phyloP scores from a whole-genome alignment of 129 eudicot genomes.

The Logfia minima region DNA sequence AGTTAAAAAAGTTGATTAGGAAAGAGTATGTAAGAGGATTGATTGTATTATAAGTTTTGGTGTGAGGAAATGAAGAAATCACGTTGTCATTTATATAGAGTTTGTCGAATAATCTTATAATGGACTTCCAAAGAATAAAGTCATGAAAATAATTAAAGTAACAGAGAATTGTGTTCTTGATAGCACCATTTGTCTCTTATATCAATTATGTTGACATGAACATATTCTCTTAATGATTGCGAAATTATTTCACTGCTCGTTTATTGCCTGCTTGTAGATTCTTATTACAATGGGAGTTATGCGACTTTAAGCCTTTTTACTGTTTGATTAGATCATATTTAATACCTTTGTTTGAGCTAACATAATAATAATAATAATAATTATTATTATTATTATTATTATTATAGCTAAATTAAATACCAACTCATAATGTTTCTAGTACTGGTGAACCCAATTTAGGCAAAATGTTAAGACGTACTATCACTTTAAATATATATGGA shows the following conservation, averaged over 20 bases:
- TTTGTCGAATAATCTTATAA: slow-evolving; percentile 24
- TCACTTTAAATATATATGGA: too few species aligned
- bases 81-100: slow-evolving; percentile 23
- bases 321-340: not conserved
- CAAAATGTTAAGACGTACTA: too few species aligned
- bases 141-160: slow-evolving; percentile 2
- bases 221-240: not conserved
- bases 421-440: too few species aligned
- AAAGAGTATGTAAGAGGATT: not conserved
- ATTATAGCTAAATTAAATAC: too few species aligned
- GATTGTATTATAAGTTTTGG: slow-evolving; percentile 3
- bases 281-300: not conserved
- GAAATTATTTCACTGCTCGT: slow-evolving; percentile 5
- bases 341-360: not conserved
- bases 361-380: not conserved
- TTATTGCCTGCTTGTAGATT: not conserved
- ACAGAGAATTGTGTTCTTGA: slow-evolving; percentile 33
- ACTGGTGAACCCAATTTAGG: not conserved
- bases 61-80: slow-evolving; percentile 21
- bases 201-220: slow-evolving; percentile 13
- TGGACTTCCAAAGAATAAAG: slow-evolving; percentile 19
- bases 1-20: not conserved
- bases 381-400: too few species aligned
- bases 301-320: not conserved
- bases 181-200: slow-evolving; percentile 7